These are phyloP conservation scores for Austroboletus festivus DNA, from an alignment of 768 basidiomycete species.

Conservation along the genomic window DNA sequence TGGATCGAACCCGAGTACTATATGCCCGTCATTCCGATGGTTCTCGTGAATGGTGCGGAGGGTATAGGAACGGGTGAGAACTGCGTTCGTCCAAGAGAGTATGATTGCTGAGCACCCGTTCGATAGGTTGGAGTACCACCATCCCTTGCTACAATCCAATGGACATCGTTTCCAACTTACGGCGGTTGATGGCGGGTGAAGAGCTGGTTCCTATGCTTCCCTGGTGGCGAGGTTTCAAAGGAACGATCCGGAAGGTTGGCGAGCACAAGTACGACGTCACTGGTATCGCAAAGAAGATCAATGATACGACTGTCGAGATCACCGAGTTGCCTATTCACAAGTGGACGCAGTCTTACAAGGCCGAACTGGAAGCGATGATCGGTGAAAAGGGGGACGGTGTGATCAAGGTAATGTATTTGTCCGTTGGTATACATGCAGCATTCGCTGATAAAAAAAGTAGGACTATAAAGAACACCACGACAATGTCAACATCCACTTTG, in stretches of 20 bases:
- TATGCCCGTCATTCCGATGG: slow-evolving; percentile 82
- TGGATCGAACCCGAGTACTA: slow-evolving; percentile 94
- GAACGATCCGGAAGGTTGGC: slow-evolving; percentile 72
- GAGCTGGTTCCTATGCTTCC: slow-evolving; percentile 84
- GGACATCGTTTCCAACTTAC: slow-evolving; percentile 87
- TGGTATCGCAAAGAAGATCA: slow-evolving; percentile 71
- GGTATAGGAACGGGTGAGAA: slow-evolving; percentile 91
- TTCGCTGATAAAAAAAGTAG: slow-evolving; percentile 38
- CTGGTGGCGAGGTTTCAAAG: slow-evolving; percentile 97
- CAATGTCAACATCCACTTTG: slow-evolving; percentile 86
- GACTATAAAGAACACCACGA: slow-evolving; percentile 98
- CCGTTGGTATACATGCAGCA: not conserved
- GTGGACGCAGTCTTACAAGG: slow-evolving; percentile 93
- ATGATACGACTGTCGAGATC: slow-evolving; percentile 90
- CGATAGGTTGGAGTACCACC: slow-evolving; percentile 87
- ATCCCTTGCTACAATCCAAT: slow-evolving; percentile 90
- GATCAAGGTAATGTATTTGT: slow-evolving; percentile 59
- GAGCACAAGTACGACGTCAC: slow-evolving; percentile 85
- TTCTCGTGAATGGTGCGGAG: slow-evolving; percentile 91
- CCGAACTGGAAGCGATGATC: slow-evolving; percentile 86
- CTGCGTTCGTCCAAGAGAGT: not conserved
- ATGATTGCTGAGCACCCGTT: not conserved
- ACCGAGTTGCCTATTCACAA: slow-evolving; percentile 92
- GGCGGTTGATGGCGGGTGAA: slow-evolving; percentile 81
- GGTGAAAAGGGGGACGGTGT: slow-evolving; percentile 78